phyloP scores from a whole-genome alignment of 352 stramenopile genomes.

The Globisporangium cederbergense region DNA sequence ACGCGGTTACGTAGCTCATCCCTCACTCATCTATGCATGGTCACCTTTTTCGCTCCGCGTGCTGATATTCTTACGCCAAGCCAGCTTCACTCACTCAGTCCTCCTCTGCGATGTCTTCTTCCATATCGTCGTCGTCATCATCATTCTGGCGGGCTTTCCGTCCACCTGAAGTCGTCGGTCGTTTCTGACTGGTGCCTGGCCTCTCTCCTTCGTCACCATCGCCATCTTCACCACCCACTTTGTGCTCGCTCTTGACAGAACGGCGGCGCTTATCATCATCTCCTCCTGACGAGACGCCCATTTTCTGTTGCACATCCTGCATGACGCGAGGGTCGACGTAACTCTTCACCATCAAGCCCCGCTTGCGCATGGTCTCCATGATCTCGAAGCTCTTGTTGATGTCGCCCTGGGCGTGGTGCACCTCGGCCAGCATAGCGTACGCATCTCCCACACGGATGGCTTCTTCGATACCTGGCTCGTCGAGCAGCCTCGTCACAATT shows the following conservation, averaged over 20 bases:
- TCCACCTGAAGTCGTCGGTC: constrained; percentile 11
- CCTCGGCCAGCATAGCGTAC: constrained; percentile 85
- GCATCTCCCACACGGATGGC: constrained; percentile 88
- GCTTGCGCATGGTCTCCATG: constrained; percentile 78
- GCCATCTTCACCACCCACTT: constrained; percentile 18
- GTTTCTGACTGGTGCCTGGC: constrained; percentile 18
- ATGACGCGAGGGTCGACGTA: constrained; percentile 76
- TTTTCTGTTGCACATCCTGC: constrained; percentile 63
- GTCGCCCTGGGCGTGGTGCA: constrained; percentile 66
- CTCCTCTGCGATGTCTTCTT: constrained; percentile 79
- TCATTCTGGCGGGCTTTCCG: constrained; percentile 34
- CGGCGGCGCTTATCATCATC: constrained; percentile 22
- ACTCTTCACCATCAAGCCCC: constrained; percentile 54
- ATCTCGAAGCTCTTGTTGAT: constrained; percentile 59
- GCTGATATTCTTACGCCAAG: too few relatives aligned
- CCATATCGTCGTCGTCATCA: constrained; percentile 59
- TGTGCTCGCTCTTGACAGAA: constrained; percentile 29
- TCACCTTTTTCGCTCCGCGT: too few relatives aligned
- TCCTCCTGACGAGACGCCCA: constrained; percentile 21
- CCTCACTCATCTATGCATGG: too few relatives aligned
- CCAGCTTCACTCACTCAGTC: constrained; percentile 24
- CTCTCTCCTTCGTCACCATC: constrained; percentile 15
- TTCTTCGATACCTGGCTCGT: constrained; percentile 79
- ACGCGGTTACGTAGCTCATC: too few relatives aligned
- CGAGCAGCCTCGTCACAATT: constrained; percentile 79